A percentile compares a stretch with the other conserved stretches of the same genome.
These are phyloP conservation scores for Phytophthora sojae DNA, from an alignment of 352 stramenopile species.

Conservation along the genomic window DNA sequence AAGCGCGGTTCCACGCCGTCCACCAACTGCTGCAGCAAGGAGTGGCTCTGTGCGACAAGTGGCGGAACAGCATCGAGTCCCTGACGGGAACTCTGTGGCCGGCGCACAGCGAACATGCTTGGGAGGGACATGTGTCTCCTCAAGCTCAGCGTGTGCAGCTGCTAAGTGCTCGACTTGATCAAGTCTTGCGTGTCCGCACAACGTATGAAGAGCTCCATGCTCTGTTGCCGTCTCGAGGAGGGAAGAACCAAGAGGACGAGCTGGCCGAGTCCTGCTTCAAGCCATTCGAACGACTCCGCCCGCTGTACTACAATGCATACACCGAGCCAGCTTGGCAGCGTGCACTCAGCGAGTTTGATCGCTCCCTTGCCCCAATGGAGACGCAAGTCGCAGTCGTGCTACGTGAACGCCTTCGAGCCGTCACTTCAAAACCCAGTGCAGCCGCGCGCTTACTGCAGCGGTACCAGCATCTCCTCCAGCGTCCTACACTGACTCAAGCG, in stretches of 20 bases:
- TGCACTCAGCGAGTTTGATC: constrained; percentile 83
- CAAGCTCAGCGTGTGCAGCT: constrained; percentile 45
- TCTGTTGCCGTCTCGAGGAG: constrained; percentile 52
- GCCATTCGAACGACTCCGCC: constrained; percentile 69
- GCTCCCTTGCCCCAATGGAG: constrained; percentile 83
- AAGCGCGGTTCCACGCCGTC: constrained; percentile 62
- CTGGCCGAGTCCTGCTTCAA: constrained; percentile 68
- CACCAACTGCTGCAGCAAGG: constrained; percentile 65
- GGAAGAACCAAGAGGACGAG: constrained; percentile 44
- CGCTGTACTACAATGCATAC: constrained; percentile 93
- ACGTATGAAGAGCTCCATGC: constrained; percentile 90
- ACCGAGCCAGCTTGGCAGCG: constrained; percentile 84
- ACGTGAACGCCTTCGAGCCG: constrained; percentile 73
- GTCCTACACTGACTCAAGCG: constrained; percentile 75
- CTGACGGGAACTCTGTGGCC: constrained; percentile 86
- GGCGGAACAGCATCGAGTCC: constrained; percentile 71
- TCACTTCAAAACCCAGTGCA: constrained; percentile 65
- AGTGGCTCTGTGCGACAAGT: constrained; percentile 86
- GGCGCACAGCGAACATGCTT: constrained; percentile 83
- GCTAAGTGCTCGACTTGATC: constrained; percentile 75
- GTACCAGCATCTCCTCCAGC: constrained; percentile 85
- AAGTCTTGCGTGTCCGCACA: constrained; percentile 84
- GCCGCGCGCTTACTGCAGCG: constrained; percentile 87
- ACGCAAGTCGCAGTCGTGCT: constrained; percentile 81
- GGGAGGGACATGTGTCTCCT: constrained; percentile 45